phyloP scores from a whole-genome alignment of 306 rosid genomes.

The Dryas octopetala region DNA sequence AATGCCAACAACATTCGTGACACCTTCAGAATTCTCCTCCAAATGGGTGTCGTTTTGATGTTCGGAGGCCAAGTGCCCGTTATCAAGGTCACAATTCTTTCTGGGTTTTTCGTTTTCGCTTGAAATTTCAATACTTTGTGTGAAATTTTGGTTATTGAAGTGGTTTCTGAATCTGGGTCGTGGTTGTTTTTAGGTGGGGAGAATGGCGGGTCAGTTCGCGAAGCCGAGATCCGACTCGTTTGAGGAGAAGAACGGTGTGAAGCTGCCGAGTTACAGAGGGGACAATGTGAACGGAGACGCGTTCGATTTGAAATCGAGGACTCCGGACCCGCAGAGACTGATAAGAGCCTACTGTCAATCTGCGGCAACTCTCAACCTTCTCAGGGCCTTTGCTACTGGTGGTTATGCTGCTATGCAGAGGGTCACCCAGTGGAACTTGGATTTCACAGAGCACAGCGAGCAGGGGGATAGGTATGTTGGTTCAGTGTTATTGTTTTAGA shows the following conservation, averaged over 20 bases:
- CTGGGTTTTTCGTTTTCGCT: neutral
- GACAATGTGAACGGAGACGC: slow-evolving; percentile 94
- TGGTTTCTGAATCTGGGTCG: slow-evolving; percentile 12
- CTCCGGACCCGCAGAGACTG: slow-evolving; percentile 94
- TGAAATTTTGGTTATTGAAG: neutral
- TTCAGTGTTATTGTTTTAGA: neutral
- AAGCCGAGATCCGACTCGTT: slow-evolving; percentile 90
- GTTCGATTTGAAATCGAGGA: slow-evolving; percentile 74
- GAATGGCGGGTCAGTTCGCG: slow-evolving; percentile 99
- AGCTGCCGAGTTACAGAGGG: slow-evolving; percentile 97
- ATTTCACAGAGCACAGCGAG: slow-evolving; percentile 87
- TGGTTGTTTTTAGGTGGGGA: slow-evolving; percentile 65
- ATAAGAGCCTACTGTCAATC: slow-evolving; percentile 95
- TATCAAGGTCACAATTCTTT: slow-evolving; percentile 52
- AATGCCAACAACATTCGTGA: slow-evolving; percentile 92
- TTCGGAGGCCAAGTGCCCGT: slow-evolving; percentile 98
- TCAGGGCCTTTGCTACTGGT: slow-evolving; percentile 91
- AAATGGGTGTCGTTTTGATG: slow-evolving; percentile 93
- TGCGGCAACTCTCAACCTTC: slow-evolving; percentile 89
- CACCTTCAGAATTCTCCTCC: slow-evolving; percentile 83
- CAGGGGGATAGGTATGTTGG: slow-evolving; percentile 81
- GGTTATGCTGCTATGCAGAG: slow-evolving; percentile 99
- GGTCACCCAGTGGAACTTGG: slow-evolving; percentile 96
- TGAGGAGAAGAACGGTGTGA: slow-evolving; percentile 91
- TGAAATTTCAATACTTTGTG: neutral